Evolutionary conservation across 2,329 filamentous ascomycete species (phyloP), one percentile per base, ranked within the genome.

Genomic region (Xylaria sp.): DNA sequence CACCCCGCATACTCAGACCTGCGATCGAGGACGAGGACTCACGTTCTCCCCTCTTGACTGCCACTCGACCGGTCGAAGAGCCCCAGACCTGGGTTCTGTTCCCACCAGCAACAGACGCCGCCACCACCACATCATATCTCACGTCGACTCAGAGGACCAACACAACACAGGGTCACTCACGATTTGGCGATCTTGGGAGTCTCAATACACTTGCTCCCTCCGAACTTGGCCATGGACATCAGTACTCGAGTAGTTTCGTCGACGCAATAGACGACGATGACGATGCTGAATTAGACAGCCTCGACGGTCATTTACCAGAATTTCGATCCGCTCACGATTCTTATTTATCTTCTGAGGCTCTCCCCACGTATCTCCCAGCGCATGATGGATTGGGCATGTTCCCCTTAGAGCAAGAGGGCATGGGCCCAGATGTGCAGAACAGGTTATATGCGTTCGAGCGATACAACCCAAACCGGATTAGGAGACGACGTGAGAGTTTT

Each of bases 81-180:
- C 88, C 90, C 10, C 89, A 94, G 74, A 93, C 96, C 83, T 99
- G 94, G 94, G 89, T 97, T 57, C 85, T 99, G 65, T 99, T 99
- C 79, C 90, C 92, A 6, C 91, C 91, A 1, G 81, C 82, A 7
- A 86, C 86, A 64, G 82, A 80, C 60, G 77, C 79, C 39, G 76
- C 76, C 52, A 83, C 63, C 6, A 63, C 89, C 18, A 81, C 82
- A 9, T 86, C 86, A 4, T 86, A 88, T 63, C 81, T 87, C 55
- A 90, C 87, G 50, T 86, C 90, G 44, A 85, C 86, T 73, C 73
- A 90, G 74, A 70, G 83, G 77, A 77, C 86, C 74, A 71, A 92
- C 78, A 66, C 83, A 74, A 78, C 88, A 71, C 73, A 86, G 34
- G 89, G 88, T 44, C 83, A 85, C 63, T 94, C 90, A 46, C 86